Evolutionary conservation across 1,139 yeast species (phyloP), one percentile per base, ranked within the genome.

Genomic region (Candida glucosophila): DNA sequence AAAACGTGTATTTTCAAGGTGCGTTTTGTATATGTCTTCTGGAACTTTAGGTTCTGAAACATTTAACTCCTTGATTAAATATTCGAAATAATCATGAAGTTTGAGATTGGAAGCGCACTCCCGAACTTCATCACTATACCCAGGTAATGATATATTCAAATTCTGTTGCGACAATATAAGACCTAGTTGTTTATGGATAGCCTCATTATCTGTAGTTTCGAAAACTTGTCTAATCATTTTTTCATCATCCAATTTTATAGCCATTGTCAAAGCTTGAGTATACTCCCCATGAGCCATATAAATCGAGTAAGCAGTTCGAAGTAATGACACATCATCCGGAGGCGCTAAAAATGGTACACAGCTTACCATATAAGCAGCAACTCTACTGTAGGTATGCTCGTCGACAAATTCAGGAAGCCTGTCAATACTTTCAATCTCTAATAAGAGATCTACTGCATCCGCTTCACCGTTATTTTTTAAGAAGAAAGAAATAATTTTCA

Each of bases 401-500:
- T 90, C 98, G 31, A 88, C 94, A 52, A 71, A 83, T 38, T 77
- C 73, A 6, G 92, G 78, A 36, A 92, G 64, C 47, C 76, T 73
- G 44, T 83, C 95, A 42, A 90, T 80, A 29, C 77, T 67, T 55
- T 90, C 98, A 31, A 90, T 73, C 55, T 90, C 98, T 33, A 86
- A 64, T 39, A 92, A 65, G 41, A 90, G 63, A 57, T 90, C 99
- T 16, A 90, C 95, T 1, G 98, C 98, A 51, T 90, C 99, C 6
- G 96, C 95, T 56, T 92, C 98, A 19, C 96, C 98, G 50, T 92
- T 90, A 56, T 90, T 97, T 45, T 82, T 77, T 41, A 90, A 67
- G 58, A 90, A 90, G 45, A 78, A 82, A 15, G 96, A 95, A 18
- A 83, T 90, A 43, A 92, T 79, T 40, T 78, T 72, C 39, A 83